These are phyloP conservation scores for Pachysandra terminalis DNA, from an alignment of 164 flowering plant species.

Conservation along the genomic window DNA sequence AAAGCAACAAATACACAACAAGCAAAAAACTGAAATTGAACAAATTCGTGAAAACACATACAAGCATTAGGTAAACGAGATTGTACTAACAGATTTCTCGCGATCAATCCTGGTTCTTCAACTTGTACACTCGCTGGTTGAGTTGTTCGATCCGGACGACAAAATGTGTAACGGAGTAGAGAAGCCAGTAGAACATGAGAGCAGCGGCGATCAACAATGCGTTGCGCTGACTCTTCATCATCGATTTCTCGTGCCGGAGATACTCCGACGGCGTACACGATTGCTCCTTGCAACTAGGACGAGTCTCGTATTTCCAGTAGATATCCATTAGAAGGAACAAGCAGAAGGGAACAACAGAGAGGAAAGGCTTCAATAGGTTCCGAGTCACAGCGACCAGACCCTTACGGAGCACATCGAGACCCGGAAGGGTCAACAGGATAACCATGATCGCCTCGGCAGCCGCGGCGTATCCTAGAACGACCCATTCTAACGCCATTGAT, in stretches of 20 bases:
- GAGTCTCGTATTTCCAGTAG: constrained; percentile 28
- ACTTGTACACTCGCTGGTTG: constrained; percentile 12
- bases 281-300: constrained; percentile 9
- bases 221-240: constrained; percentile 30
- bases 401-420: constrained; percentile 17
- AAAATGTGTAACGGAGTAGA: constrained; percentile 21
- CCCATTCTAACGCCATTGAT: constrained; percentile 25
- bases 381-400: constrained; percentile 22
- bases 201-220: constrained; percentile 25
- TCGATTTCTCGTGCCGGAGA: constrained; percentile 28
- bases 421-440: constrained; percentile 19
- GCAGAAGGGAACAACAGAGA: constrained; percentile 23
- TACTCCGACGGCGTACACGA: constrained; percentile 19
- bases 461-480: constrained; percentile 22
- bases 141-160: constrained; percentile 17
- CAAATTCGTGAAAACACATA: no score
- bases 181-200: constrained; percentile 23
- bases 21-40: no score
- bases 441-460: constrained; percentile 24
- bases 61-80: neutral
- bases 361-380: constrained; percentile 23
- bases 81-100: neutral
- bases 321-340: constrained; percentile 22
- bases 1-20: neutral
- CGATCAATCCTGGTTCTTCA: constrained; percentile 18